Conservation (phyloP, 1,284 basidiomycete species). For the Paramarasmius palmivorus region DNA sequence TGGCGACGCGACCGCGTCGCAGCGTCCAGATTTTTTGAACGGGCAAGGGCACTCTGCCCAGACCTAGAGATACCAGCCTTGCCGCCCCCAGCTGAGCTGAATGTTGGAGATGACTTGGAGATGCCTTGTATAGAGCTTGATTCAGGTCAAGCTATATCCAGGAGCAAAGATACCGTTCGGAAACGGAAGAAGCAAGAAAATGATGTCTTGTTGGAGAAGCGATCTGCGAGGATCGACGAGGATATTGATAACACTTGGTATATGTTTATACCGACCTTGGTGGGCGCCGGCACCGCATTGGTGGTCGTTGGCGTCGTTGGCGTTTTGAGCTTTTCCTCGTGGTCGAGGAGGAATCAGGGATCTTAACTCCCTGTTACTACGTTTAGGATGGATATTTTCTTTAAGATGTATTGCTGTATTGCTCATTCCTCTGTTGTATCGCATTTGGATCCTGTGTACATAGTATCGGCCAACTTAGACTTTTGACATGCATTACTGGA, state of each 20-base stretch:
- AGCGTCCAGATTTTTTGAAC: slow-evolving; percentile 69
- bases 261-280: slow-evolving; percentile 61
- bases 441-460: too few species aligned
- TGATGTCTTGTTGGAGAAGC: slow-evolving; percentile 43
- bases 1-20: slow-evolving; percentile 72
- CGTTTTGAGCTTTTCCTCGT: slow-evolving; percentile 68
- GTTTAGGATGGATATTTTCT: background rate
- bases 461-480: too few species aligned
- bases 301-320: slow-evolving; percentile 76
- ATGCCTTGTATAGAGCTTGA: slow-evolving; percentile 61
- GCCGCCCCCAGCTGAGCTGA: slow-evolving; percentile 41
- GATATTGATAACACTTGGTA: slow-evolving; percentile 75
- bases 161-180: slow-evolving; percentile 32
- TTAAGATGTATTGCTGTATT: background rate
- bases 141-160: slow-evolving; percentile 19
- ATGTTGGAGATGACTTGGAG: slow-evolving; percentile 46
- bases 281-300: slow-evolving; percentile 77
- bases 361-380: slow-evolving; percentile 32
- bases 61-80: slow-evolving; percentile 66
- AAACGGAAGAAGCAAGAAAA: slow-evolving; percentile 52
- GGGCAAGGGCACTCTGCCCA: slow-evolving; percentile 58
- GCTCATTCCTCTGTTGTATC: too few species aligned
- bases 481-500: too few species aligned
- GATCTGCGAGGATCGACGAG: slow-evolving; percentile 40
- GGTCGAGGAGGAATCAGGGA: slow-evolving; percentile 69